Evolutionary conservation across 2,329 filamentous ascomycete species (phyloP).

Genomic region (Tolypocladium album): DNA sequence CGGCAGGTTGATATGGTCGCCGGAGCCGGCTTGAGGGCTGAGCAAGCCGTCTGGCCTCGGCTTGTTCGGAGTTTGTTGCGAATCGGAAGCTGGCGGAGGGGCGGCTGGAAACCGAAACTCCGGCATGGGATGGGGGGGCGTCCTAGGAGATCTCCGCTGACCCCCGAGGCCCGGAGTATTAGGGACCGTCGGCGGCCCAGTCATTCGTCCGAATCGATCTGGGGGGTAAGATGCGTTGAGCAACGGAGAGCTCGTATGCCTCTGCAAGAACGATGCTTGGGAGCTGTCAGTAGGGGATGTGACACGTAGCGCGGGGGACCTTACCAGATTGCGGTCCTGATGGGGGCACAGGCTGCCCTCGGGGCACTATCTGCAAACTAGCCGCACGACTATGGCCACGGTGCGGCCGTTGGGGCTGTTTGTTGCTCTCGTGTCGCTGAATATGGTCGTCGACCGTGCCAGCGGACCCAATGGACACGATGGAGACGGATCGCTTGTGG

Average conservation of each 20-base stretch:
- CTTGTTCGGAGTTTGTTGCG: constrained; percentile 14
- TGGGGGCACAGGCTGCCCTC: constrained; percentile 31
- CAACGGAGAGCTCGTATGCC: constrained; percentile 37
- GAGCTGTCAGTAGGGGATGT: constrained; percentile 1
- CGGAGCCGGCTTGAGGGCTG: constrained; percentile 24
- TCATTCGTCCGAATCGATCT: constrained; percentile 30
- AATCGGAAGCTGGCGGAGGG: constrained; percentile 27
- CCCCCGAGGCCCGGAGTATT: constrained; percentile 29
- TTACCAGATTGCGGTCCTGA: constrained; percentile 27
- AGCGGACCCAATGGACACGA: constrained; percentile 62
- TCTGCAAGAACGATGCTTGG: constrained; percentile 25
- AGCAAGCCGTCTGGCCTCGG: constrained; percentile 25
- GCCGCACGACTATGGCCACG: constrained; percentile 67
- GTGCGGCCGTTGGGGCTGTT: constrained; percentile 36
- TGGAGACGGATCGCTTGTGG: constrained; percentile 70
- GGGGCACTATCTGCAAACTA: constrained; percentile 60
- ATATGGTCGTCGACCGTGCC: constrained; percentile 36
- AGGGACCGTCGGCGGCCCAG: constrained; percentile 31
- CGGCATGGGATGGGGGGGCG: constrained; percentile 33
- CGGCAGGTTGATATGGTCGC: constrained; percentile 25
- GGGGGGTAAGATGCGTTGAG: constrained; percentile 46
- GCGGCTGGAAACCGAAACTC: constrained; percentile 48
- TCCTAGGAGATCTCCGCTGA: constrained; percentile 27
- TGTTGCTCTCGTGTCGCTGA: constrained; percentile 28
- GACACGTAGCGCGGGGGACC: neutral